phyloP scores from a whole-genome alignment of 768 basidiomycete genomes.

The Leccinellum luteum region DNA sequence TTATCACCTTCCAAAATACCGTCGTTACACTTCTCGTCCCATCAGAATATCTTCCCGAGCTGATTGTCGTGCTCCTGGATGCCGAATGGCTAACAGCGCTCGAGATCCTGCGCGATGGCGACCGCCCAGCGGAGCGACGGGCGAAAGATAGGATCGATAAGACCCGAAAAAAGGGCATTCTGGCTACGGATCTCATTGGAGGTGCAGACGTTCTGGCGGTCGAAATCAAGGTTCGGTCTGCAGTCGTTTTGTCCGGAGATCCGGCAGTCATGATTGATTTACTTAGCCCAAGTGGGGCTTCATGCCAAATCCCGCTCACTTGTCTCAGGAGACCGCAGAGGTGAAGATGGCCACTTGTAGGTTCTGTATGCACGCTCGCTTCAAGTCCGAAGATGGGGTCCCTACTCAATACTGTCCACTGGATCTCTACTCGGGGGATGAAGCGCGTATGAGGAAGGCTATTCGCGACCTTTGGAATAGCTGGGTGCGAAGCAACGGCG shows the following conservation, averaged over 20 bases:
- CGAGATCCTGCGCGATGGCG: slow-evolving; percentile 40
- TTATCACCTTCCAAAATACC: slow-evolving; percentile 55
- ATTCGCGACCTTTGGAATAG: slow-evolving; percentile 67
- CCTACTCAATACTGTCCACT: slow-evolving; percentile 74
- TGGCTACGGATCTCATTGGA: slow-evolving; percentile 81
- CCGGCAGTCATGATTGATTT: neutral
- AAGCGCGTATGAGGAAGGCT: slow-evolving; percentile 58
- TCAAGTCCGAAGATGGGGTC: slow-evolving; percentile 39
- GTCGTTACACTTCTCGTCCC: slow-evolving; percentile 70
- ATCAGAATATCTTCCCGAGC: slow-evolving; percentile 51
- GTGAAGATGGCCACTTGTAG: slow-evolving; percentile 78
- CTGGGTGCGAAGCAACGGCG: slow-evolving; percentile 66
- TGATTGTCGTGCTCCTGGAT: slow-evolving; percentile 47
- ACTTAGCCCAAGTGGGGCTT: slow-evolving; percentile 96
- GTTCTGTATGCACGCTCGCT: slow-evolving; percentile 83
- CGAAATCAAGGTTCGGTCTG: slow-evolving; percentile 80
- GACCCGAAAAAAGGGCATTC: slow-evolving; percentile 50
- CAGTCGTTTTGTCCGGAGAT: neutral
- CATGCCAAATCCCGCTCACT: slow-evolving; percentile 59
- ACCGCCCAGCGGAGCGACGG: slow-evolving; percentile 58
- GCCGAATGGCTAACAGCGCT: slow-evolving; percentile 61
- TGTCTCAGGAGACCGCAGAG: slow-evolving; percentile 54
- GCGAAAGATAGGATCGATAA: slow-evolving; percentile 59
- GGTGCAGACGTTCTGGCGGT: slow-evolving; percentile 59
- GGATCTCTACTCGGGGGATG: slow-evolving; percentile 80